These are phyloP conservation scores for Trametes elegans DNA, from an alignment of 768 basidiomycete genomes.

Conservation along the genomic window DNA sequence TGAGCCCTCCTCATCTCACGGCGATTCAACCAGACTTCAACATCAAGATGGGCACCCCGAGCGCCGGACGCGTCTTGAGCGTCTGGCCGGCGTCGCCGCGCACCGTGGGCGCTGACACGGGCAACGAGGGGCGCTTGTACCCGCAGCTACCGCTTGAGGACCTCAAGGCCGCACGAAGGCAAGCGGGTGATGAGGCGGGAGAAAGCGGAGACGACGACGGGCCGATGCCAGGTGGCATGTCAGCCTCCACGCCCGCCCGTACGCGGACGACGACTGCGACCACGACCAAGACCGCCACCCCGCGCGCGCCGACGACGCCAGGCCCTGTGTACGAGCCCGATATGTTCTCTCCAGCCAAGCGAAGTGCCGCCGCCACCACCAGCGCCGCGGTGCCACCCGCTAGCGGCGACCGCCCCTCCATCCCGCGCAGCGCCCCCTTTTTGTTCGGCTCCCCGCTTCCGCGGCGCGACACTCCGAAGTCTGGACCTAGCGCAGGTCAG, in stretches of 20 bases:
- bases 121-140: slow-evolving; percentile 35
- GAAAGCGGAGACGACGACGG: slow-evolving; percentile 19
- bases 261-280: slow-evolving; percentile 26
- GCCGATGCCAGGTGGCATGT: slow-evolving; percentile 39
- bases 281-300: slow-evolving; percentile 23
- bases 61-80: slow-evolving; percentile 24
- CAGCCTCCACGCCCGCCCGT: slow-evolving; percentile 15
- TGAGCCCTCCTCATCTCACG: slow-evolving; percentile 60
- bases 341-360: slow-evolving; percentile 41
- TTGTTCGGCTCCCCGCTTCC: slow-evolving; percentile 77
- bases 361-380: slow-evolving; percentile 2
- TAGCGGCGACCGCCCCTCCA: neutral
- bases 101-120: slow-evolving; percentile 19
- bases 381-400: neutral
- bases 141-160: slow-evolving; percentile 37
- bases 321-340: slow-evolving; percentile 36
- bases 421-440: slow-evolving; percentile 49
- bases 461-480: slow-evolving; percentile 37
- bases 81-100: slow-evolving; percentile 43
- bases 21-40: slow-evolving; percentile 70
- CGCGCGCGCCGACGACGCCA: slow-evolving; percentile 27
- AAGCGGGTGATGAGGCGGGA: neutral
- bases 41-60: slow-evolving; percentile 58
- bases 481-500: neutral
- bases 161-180: slow-evolving; percentile 18